Evolutionary conservation across 23 red algal species (phyloP).

Genomic region (Gracilaria gracilis): DNA sequence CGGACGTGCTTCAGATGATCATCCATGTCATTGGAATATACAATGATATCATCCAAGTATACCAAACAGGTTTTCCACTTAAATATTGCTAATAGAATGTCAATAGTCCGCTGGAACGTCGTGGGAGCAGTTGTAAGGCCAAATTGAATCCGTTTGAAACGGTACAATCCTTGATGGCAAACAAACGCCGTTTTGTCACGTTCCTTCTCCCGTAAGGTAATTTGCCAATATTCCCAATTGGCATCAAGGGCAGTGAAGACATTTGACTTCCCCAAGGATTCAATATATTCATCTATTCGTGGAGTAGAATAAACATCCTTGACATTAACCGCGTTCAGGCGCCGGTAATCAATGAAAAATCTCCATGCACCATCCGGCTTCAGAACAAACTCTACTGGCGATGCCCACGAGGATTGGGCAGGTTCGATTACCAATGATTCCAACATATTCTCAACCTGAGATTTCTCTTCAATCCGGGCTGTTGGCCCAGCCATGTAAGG

Average conservation of each 20-base stretch:
- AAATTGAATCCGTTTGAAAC: no score
- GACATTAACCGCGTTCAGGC: neutral
- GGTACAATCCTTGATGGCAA: no score
- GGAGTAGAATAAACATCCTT: constrained; percentile 18
- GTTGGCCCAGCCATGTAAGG: neutral
- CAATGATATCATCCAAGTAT: no score
- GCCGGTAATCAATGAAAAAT: constrained; percentile 1
- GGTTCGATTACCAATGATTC: neutral
- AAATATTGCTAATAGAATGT: no score
- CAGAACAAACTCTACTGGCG: neutral
- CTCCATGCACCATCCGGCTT: neutral
- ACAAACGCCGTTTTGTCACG: no score
- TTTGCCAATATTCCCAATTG: no score
- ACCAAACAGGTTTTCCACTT: no score
- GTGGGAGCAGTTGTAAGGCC: neutral
- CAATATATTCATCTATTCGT: neutral
- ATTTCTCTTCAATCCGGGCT: neutral
- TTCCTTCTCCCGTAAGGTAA: no score
- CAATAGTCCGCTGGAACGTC: no score
- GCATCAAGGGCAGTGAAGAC: neutral
- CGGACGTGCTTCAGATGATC: no score
- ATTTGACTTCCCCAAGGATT: neutral
- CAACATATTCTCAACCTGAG: neutral
- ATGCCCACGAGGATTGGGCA: neutral
- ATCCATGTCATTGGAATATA: no score